Percentiles rank a stretch among this genome's conserved stretches.
phyloP scores from a whole-genome alignment of 768 basidiomycete species.

The Boletus eberwhitei region DNA sequence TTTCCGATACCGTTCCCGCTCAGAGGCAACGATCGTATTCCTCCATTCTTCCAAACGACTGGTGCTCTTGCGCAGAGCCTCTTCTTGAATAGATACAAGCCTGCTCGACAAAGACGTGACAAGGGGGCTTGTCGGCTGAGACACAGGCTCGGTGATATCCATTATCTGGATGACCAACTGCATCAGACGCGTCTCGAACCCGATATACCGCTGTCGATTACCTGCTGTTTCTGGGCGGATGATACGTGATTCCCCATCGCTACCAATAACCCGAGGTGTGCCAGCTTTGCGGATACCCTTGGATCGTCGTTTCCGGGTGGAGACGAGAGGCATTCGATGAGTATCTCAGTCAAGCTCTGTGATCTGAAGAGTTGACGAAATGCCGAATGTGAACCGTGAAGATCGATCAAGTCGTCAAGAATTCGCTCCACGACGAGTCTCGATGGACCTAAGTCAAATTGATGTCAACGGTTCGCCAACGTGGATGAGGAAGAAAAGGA shows the following conservation, averaged over 20 bases:
- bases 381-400: conserved; percentile 60
- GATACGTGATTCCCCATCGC: conserved; percentile 62
- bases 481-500: background rate
- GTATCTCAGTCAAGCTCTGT: conserved; percentile 62
- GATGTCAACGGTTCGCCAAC: background rate
- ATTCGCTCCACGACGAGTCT: conserved; percentile 31
- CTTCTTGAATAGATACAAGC: conserved; percentile 23
- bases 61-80: conserved; percentile 58
- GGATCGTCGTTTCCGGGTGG: conserved; percentile 5
- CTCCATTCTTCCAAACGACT: conserved; percentile 70
- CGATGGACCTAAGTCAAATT: conserved; percentile 20
- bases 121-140: background rate
- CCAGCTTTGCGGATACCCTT: conserved; percentile 59
- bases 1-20: conserved; percentile 70
- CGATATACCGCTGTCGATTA: conserved; percentile 25
- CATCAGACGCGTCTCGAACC: conserved; percentile 4
- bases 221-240: conserved; percentile 71
- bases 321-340: conserved; percentile 65
- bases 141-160: conserved; percentile 45
- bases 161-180: conserved; percentile 42
- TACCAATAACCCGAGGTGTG: conserved; percentile 65
- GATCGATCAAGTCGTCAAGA: conserved; percentile 63
- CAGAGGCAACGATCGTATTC: conserved; percentile 61
- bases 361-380: conserved; percentile 76
- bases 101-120: conserved; percentile 5